These are phyloP conservation scores for Plasmopara muralis DNA, from an alignment of 352 stramenopile genomes.

Conservation along the genomic window DNA sequence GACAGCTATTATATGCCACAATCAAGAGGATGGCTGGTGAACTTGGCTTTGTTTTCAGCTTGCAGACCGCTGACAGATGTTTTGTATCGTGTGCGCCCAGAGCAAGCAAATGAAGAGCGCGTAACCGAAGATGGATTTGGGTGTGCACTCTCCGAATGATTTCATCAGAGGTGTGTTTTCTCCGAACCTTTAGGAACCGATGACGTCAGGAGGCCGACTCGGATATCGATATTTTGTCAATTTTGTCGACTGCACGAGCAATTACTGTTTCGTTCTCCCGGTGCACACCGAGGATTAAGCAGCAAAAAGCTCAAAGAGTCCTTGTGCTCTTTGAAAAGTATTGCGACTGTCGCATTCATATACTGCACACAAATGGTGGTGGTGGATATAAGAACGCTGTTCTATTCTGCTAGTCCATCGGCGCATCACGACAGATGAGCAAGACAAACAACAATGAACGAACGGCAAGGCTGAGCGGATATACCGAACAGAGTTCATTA, in stretches of 20 bases:
- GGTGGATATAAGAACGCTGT: constrained; percentile 23
- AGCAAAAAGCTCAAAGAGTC: constrained; percentile 4
- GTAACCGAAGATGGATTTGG: not conserved
- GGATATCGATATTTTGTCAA: constrained; percentile 14
- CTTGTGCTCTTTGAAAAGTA: constrained; percentile 9
- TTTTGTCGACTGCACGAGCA: constrained; percentile 11
- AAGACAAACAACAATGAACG: constrained; percentile 15
- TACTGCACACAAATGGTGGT: constrained; percentile 15
- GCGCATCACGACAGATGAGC: constrained; percentile 17
- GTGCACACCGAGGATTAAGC: constrained; percentile 10
- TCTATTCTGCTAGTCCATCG: constrained; percentile 20
- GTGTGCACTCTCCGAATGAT: not conserved
- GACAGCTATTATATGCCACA: not conserved
- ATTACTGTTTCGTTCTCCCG: constrained; percentile 18
- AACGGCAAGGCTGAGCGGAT: constrained; percentile 32
- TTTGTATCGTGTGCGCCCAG: not conserved
- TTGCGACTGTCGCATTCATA: constrained; percentile 8
- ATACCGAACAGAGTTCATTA: constrained; percentile 30
- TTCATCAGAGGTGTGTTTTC: not conserved
- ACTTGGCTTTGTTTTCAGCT: not conserved
- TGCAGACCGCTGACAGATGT: not conserved
- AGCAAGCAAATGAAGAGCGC: not conserved
- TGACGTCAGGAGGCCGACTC: not conserved
- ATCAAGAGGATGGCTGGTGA: not conserved
- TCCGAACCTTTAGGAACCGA: not conserved